Percentiles rank a stretch among this genome's conserved stretches.
phyloP scores from a whole-genome alignment of 805 yeast genomes.

The Sungouiozyma intestinalis region DNA sequence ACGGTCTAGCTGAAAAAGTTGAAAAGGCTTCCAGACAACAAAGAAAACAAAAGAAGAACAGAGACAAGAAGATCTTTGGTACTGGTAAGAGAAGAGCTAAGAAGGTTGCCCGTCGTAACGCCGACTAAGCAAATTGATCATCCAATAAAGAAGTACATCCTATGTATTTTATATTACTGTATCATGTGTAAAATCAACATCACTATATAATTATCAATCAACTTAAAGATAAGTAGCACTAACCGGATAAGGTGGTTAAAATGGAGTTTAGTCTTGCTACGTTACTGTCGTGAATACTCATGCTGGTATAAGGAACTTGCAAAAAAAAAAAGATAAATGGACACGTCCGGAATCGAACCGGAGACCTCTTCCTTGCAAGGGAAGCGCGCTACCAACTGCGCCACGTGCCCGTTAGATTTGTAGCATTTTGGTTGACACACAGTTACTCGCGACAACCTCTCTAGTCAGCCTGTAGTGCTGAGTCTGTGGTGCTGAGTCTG shows the following conservation, averaged over 20 bases:
- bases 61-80: slow-evolving; percentile 98
- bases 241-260: too few species aligned
- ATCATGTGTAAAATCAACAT: background rate
- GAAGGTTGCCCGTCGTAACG: slow-evolving; percentile 81
- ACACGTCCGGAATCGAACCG: slow-evolving; percentile 7
- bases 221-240: background rate
- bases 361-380: slow-evolving; percentile 7
- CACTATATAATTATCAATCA: background rate
- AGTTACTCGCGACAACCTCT: too few species aligned
- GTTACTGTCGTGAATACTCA: too few species aligned
- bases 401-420: slow-evolving; percentile 4
- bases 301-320: too few species aligned
- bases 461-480: too few species aligned
- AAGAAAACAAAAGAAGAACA: slow-evolving; percentile 99
- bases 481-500: too few species aligned
- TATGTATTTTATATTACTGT: background rate
- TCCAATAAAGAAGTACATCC: background rate
- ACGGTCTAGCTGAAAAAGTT: slow-evolving; percentile 92
- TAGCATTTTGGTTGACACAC: background rate
- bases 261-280: too few species aligned
- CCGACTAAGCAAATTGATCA: slow-evolving; percentile 42
- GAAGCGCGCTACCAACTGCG: slow-evolving; percentile 8
- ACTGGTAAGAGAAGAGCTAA: slow-evolving; percentile 92
- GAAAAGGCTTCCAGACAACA: slow-evolving; percentile 99
- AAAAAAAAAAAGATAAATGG: slow-evolving; percentile 1